These are phyloP conservation scores for Linanthus parryae DNA, from an alignment of 148 eudicot genomes.

Conservation along the genomic window DNA sequence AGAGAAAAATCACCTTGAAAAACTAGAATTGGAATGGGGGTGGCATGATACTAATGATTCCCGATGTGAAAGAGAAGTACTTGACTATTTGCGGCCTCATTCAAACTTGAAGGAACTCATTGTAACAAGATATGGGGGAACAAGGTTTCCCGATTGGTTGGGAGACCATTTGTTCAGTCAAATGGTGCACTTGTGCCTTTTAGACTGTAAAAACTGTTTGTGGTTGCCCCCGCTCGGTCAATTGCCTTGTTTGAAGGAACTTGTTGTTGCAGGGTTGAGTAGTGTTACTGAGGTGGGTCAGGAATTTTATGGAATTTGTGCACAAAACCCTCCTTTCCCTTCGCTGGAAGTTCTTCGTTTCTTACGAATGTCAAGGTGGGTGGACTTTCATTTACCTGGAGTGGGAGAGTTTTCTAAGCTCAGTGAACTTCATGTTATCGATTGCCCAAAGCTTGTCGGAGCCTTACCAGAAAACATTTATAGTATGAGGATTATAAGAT, in stretches of 20 bases:
- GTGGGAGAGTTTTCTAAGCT: too few species aligned
- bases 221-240: constrained; percentile 14
- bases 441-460: too few species aligned
- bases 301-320: constrained; percentile 14
- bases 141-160: constrained; percentile 12
- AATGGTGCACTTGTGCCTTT: constrained; percentile 9
- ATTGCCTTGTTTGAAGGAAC: constrained; percentile 12
- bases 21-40: constrained; percentile 11
- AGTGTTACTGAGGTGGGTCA: not conserved
- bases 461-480: too few species aligned
- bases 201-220: constrained; percentile 9
- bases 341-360: constrained; percentile 10
- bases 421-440: too few species aligned
- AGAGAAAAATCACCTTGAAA: constrained; percentile 12
- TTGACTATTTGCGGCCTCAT: constrained; percentile 10
- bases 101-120: constrained; percentile 1
- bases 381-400: too few species aligned
- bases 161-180: not conserved
- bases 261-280: constrained; percentile 12
- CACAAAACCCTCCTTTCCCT: constrained; percentile 4
- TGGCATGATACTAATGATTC: not conserved
- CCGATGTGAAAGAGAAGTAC: constrained; percentile 8
- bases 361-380: too few species aligned
- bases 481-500: too few species aligned
- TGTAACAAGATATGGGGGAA: constrained; percentile 9